Evolutionary conservation across 371 early-diverging fungal genomes (phyloP), one percentile per base, ranked within the genome.

Genomic region (Nematocida sp.): DNA sequence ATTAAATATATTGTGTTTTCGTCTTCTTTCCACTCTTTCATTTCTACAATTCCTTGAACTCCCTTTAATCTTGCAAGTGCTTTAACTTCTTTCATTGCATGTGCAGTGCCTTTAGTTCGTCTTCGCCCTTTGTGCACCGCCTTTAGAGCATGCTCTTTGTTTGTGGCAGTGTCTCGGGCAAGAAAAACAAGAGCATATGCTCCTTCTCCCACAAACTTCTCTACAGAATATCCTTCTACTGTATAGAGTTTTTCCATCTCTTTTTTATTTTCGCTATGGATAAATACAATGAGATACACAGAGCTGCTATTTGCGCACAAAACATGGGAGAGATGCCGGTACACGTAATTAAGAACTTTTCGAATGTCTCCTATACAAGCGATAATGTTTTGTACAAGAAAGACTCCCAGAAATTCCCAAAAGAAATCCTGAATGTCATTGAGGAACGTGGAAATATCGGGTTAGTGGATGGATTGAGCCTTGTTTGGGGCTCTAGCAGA

Each of bases 121-220:
- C 48, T 9, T 33, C 48, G 38, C 32, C 75, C 75, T 30, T 71
- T 71, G 55, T 48, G 49, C 11, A 95, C 92, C 85, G 92, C 92
- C 82, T 94, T 95, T 61, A 95, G 90, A 69, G 94, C 93, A 23
- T 92, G 90, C 26, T 79, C 80, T 42, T 85, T 83, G 13, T 86
- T 85, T 7, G 84, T 82, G 28, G 85, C 82, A 50, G 69, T 82
- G 77, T 86, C 80, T 53, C 87, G 81, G 54, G 88, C 87, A 60
- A 87, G 83, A 85, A 88, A 88, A 28, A 89, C 87, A 68, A 86
- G 81, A 2, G 88, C 88, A 78, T 89, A 89, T 3, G 88, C 87
- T 16, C 89, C 89, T 75, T 89, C 89, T 33, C 89, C 89, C 18
- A 89, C 16, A 51, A 71, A 68, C 42, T 78, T 75, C 20, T 61